These are phyloP conservation scores for Rossbeevera mucosa DNA, from an alignment of 768 basidiomycete genomes.

Conservation along the genomic window DNA sequence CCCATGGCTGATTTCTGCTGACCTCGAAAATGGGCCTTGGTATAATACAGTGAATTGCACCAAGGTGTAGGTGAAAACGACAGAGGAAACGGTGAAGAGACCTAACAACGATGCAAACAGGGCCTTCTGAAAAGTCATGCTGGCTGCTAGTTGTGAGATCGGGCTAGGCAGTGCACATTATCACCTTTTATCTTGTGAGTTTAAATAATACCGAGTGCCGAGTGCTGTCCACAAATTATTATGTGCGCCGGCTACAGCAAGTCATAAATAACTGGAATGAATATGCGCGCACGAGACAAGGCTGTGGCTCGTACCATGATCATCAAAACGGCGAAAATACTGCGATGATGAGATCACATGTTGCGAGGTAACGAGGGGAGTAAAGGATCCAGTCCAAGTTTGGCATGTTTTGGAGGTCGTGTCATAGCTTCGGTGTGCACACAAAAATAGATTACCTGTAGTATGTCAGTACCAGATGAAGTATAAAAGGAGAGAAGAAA, in stretches of 20 bases:
- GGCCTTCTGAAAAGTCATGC: neutral
- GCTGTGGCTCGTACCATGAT: neutral
- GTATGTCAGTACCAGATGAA: neutral
- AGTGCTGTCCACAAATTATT: neutral
- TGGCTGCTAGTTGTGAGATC: neutral
- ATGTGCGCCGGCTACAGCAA: no score
- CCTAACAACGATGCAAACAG: neutral
- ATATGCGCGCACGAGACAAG: neutral
- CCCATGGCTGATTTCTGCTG: neutral
- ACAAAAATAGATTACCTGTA: neutral
- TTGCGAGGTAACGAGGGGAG: no score
- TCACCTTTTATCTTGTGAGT: neutral
- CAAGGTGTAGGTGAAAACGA: neutral
- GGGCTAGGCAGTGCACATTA: neutral
- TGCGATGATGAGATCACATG: neutral
- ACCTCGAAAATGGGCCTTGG: neutral
- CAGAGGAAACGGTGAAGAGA: neutral
- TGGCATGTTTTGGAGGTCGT: no score
- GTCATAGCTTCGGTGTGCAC: neutral
- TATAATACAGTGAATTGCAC: neutral
- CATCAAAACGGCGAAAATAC: neutral
- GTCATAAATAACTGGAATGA: neutral
- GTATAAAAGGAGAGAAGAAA: neutral
- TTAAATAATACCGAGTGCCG: neutral
- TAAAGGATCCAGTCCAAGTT: no score